phyloP scores from a whole-genome alignment of 305 asterid species.

The Solanum hybrid region DNA sequence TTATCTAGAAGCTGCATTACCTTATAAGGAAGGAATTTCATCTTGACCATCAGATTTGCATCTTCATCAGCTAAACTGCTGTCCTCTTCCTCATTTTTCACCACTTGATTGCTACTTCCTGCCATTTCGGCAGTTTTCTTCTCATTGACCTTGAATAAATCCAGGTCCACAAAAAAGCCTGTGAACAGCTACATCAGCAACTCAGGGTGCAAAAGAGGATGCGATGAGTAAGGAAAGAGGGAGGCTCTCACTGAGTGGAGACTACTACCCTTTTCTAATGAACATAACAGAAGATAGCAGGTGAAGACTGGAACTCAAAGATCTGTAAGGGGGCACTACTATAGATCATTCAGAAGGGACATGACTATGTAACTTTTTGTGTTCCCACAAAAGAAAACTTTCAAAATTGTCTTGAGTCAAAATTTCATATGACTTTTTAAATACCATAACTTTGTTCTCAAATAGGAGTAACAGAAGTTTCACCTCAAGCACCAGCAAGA shows the following conservation, averaged over 20 bases:
- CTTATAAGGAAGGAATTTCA: conserved; percentile 95
- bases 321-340: not conserved
- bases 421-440: not conserved
- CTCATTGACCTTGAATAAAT: conserved; percentile 62
- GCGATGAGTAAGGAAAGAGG: not conserved
- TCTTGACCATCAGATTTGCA: conserved; percentile 96
- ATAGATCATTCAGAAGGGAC: not conserved
- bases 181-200: conserved; percentile 22
- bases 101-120: conserved; percentile 22
- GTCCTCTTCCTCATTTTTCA: conserved; percentile 23
- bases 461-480: not conserved
- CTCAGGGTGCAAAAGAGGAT: not conserved
- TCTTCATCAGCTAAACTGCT: conserved; percentile 88
- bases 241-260: not conserved
- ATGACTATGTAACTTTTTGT: not conserved
- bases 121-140: conserved; percentile 40
- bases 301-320: not conserved
- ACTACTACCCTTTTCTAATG: not conserved
- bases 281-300: not conserved
- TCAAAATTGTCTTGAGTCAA: not conserved
- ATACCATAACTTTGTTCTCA: not conserved
- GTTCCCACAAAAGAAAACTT: not conserved
- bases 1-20: conserved; percentile 19
- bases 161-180: conserved; percentile 92
- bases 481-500: not conserved